Evolutionary conservation across 257 asterid species (phyloP).

Genomic region (Solanum dulcamara): DNA sequence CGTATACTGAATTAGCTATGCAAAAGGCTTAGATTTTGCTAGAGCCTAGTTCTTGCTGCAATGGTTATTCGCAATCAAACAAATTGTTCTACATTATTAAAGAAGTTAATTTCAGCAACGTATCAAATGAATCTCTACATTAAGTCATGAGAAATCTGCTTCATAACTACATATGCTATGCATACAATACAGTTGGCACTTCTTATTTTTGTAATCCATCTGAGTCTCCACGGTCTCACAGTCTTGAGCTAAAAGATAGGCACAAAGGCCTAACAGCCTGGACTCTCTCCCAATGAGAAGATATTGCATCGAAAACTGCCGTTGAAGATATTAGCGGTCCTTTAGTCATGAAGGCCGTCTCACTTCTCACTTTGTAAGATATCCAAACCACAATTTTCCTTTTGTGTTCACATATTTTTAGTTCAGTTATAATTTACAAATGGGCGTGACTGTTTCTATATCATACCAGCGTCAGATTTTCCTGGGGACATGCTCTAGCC

Average conservation of each 20-base stretch:
- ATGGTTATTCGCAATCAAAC: neutral
- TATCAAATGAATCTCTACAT: neutral
- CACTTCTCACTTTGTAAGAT: neutral
- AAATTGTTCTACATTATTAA: neutral
- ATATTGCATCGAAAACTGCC: neutral
- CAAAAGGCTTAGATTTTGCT: neutral
- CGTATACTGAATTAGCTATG: neutral
- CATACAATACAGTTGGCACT: neutral
- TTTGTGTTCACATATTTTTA: neutral
- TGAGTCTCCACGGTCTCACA: neutral
- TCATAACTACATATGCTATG: neutral
- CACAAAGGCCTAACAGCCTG: neutral
- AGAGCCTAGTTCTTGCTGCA: neutral
- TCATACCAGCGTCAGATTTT: neutral
- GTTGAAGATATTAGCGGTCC: neutral
- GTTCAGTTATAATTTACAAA: neutral
- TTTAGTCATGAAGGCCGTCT: neutral
- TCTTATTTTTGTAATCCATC: neutral
- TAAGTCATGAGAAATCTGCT: neutral
- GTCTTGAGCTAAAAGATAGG: neutral
- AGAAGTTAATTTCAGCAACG: neutral
- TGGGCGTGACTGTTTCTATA: neutral
- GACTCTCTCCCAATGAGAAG: neutral
- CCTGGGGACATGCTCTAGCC: neutral
- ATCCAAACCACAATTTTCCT: neutral